Percentiles rank a stretch among this genome's conserved stretches.
Evolutionary conservation across 768 basidiomycete genomes (phyloP).

Genomic region (Heimioporus sp.): DNA sequence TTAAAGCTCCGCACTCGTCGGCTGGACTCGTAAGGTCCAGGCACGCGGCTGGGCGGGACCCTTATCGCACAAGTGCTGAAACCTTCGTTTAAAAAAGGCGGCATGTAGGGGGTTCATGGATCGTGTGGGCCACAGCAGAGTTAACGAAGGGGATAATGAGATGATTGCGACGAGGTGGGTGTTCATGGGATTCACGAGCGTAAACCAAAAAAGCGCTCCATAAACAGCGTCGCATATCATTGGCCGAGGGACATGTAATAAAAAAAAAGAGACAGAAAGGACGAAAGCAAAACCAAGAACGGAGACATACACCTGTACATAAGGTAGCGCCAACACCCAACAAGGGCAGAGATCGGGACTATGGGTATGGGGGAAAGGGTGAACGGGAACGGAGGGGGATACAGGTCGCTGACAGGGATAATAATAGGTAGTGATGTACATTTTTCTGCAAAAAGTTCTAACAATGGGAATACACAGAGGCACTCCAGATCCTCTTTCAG

Average conservation of each 20-base stretch:
- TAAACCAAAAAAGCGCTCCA: constrained; percentile 11
- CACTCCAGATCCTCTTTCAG: constrained; percentile 12
- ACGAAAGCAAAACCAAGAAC: constrained; percentile 29
- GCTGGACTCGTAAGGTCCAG: no score
- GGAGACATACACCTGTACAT: constrained; percentile 19
- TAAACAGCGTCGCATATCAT: constrained; percentile 14
- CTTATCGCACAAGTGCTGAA: no score
- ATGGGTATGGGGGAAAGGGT: constrained; percentile 16
- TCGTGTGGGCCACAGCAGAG: constrained; percentile 2
- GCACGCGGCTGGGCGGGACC: no score
- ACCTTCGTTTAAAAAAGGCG: no score
- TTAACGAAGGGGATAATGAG: constrained; percentile 12
- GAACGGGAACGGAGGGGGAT: constrained; percentile 10
- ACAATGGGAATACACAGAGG: constrained; percentile 11
- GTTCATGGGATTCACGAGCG: background rate
- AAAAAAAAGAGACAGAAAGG: background rate
- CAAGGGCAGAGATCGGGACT: constrained; percentile 5
- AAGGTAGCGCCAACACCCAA: constrained; percentile 13
- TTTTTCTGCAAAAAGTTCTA: constrained; percentile 26
- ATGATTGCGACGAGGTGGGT: background rate
- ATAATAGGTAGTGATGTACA: constrained; percentile 34
- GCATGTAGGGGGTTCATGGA: background rate
- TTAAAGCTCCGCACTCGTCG: no score
- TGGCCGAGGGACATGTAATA: constrained; percentile 9
- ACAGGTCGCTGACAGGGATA: constrained; percentile 32